Base-by-base conservation (phyloP, 2,329 filamentous ascomycete species). In the Penicillium sp. region DNA sequence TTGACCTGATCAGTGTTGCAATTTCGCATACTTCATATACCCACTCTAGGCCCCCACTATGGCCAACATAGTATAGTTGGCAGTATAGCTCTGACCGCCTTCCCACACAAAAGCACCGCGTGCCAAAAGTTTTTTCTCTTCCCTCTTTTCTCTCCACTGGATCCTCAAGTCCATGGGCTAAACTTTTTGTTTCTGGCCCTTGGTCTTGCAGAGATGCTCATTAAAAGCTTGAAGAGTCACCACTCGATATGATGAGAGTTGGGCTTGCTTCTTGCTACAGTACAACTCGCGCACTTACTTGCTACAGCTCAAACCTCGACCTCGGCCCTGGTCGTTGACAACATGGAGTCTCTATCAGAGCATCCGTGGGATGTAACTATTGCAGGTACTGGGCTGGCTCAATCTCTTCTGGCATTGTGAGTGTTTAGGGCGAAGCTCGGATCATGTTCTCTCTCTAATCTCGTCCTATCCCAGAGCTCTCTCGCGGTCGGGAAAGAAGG, bases 401-500 rank as follows among this genome's bases (percentile, higher is more conserved):
- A 93, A 81, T 92, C 90, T 66, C 85, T 94, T 69, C 84, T 94
- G 75, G 90, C 90, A 76, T 82, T 93, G 90, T 93, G 75, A 80
- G 83, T 70, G 40, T 45, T 14, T 51, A 14, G 10, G 37, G 35
- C 8, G 16, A 53, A 55, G 60, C 26, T 74, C 56, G 52, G 43
- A 55, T 35, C 43, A 53, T 59, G 42, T 80, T 80, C 86, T 92
- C 88, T 8, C 22, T 45, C 53, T 56, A 22, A 56, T 30, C 28
- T 77, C 79, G 62, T 64, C 78, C 71, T 38, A 8, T 4, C n/a
- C 65, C 68, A 98, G 94, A 84, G 90, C 94, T 71, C 85, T 98
- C 70, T 98, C 94, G 68, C 89, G 93, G 73, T 96, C 93, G 64
- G 89, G 88, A 74, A 96, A 96, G 83, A 95, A 92, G 71, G 86